Evolutionary conservation across 2,329 filamentous ascomycete genomes (phyloP).

Genomic region (Rhynchosporium agropyri): DNA sequence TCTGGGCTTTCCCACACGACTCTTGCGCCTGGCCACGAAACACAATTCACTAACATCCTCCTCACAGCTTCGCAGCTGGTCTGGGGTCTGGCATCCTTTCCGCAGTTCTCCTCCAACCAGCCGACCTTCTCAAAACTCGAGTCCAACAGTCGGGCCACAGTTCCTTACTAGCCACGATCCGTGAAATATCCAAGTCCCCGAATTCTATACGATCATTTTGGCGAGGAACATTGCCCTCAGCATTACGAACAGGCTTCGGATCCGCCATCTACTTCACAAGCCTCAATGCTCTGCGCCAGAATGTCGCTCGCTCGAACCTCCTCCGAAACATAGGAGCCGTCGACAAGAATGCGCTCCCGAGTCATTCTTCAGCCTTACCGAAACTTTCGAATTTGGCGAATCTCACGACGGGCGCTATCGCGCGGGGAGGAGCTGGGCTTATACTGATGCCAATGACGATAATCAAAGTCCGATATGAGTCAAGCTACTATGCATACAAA

Average conservation of each 20-base stretch:
- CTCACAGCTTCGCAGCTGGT: constrained; percentile 70
- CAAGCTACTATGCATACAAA: constrained; percentile 79
- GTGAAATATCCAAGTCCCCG: constrained; percentile 68
- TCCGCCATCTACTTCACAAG: constrained; percentile 92
- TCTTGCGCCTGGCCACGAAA: neutral
- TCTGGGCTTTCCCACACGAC: neutral
- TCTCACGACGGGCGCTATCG: constrained; percentile 79
- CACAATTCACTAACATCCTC: constrained; percentile 1
- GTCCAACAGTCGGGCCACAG: constrained; percentile 82
- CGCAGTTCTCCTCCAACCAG: constrained; percentile 88
- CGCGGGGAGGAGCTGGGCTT: constrained; percentile 84
- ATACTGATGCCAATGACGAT: constrained; percentile 95
- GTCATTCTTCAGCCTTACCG: constrained; percentile 71
- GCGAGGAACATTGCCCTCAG: constrained; percentile 89
- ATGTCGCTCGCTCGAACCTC: constrained; percentile 53
- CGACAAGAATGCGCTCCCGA: constrained; percentile 30
- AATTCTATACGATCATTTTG: constrained; percentile 72
- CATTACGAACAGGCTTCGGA: constrained; percentile 90
- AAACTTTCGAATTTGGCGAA: constrained; percentile 85
- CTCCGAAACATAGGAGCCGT: constrained; percentile 42
- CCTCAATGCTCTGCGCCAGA: constrained; percentile 80
- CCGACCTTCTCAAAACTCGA: constrained; percentile 94
- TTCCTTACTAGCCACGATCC: constrained; percentile 69
- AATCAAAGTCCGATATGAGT: constrained; percentile 95
- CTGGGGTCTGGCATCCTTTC: constrained; percentile 85